Evolutionary conservation across 768 basidiomycete genomes (phyloP).

Genomic region (Tylopilus rubrobrunneus): DNA sequence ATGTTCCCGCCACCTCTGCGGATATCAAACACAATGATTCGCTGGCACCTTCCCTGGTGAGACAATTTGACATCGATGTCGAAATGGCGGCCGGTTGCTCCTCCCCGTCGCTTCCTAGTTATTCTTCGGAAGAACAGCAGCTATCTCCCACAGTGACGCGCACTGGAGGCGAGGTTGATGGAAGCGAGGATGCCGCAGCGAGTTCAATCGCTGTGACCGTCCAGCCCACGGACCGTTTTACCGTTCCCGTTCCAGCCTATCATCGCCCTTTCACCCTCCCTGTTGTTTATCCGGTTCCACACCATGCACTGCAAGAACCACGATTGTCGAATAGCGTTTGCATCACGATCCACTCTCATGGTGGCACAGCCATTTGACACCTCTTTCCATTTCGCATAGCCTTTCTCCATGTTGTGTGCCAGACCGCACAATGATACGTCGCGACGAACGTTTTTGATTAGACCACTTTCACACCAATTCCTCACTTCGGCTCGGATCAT

Average conservation of each 20-base stretch:
- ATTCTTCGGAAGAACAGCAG: slow-evolving; percentile 4
- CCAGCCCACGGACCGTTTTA: not conserved
- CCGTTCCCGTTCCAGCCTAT: slow-evolving; percentile 6
- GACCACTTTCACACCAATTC: not conserved
- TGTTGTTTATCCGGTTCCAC: slow-evolving; percentile 1
- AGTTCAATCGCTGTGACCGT: not conserved
- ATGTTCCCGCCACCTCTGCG: slow-evolving; percentile 3
- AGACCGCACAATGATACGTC: slow-evolving; percentile 12
- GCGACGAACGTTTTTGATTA: slow-evolving; percentile 14
- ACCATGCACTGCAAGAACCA: not conserved
- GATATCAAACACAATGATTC: slow-evolving; percentile 1
- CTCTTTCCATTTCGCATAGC: not conserved
- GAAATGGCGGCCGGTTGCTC: slow-evolving; percentile 13
- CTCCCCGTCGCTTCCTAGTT: slow-evolving; percentile 12
- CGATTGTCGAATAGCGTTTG: slow-evolving; percentile 5
- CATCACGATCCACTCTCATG: slow-evolving; percentile 16
- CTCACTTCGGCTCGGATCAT: not conserved
- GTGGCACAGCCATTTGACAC: slow-evolving; percentile 3
- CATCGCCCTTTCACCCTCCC: slow-evolving; percentile 18
- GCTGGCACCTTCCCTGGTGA: not conserved
- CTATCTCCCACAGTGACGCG: slow-evolving; percentile 2
- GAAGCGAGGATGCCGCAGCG: not conserved
- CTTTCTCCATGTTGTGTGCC: slow-evolving; percentile 4
- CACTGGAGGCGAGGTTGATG: not conserved
- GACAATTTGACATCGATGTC: slow-evolving; percentile 9